Conservation (phyloP, 345 rosid genomes). For the Dipteronia dyeriana region DNA sequence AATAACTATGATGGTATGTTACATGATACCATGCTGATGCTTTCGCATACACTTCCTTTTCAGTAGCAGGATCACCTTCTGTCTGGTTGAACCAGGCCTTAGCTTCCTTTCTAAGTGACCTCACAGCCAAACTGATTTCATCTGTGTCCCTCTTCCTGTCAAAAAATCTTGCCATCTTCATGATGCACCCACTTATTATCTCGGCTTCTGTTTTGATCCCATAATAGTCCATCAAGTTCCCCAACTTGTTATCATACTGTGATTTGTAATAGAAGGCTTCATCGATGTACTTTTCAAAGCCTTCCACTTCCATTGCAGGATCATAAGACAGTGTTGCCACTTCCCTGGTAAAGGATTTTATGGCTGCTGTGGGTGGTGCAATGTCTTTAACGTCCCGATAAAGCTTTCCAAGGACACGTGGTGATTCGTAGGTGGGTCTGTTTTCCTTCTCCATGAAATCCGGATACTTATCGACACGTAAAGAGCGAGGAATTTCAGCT, state of each 20-base stretch:
- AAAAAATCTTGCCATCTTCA: slow-evolving; percentile 41
- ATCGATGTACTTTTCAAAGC: slow-evolving; percentile 33
- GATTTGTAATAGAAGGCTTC: slow-evolving; percentile 40
- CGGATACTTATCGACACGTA: slow-evolving; percentile 33
- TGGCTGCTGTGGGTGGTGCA: slow-evolving; percentile 26
- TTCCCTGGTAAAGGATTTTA: slow-evolving; percentile 35
- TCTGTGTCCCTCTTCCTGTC: slow-evolving; percentile 42
- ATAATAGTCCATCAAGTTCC: slow-evolving; percentile 47
- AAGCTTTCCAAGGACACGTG: slow-evolving; percentile 46
- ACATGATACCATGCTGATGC: slow-evolving; percentile 40
- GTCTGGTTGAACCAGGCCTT: slow-evolving; percentile 20
- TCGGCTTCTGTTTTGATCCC: slow-evolving; percentile 49
- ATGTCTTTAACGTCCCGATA: slow-evolving; percentile 41
- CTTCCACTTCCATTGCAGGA: slow-evolving; percentile 46
- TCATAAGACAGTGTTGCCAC: slow-evolving; percentile 42
- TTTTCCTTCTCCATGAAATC: slow-evolving; percentile 53
- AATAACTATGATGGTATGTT: slow-evolving; percentile 25
- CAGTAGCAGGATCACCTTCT: neutral
- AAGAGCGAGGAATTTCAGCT: slow-evolving; percentile 35
- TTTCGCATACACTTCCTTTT: slow-evolving; percentile 10
- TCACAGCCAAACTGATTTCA: slow-evolving; percentile 34
- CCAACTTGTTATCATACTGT: slow-evolving; percentile 39
- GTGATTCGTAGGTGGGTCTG: slow-evolving; percentile 34
- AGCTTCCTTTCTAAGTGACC: slow-evolving; percentile 24
- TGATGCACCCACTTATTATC: slow-evolving; percentile 42